Evolutionary conservation across 2,329 filamentous ascomycete genomes (phyloP), one percentile per base, ranked within the genome.

Genomic region (Leptographium flavum): DNA sequence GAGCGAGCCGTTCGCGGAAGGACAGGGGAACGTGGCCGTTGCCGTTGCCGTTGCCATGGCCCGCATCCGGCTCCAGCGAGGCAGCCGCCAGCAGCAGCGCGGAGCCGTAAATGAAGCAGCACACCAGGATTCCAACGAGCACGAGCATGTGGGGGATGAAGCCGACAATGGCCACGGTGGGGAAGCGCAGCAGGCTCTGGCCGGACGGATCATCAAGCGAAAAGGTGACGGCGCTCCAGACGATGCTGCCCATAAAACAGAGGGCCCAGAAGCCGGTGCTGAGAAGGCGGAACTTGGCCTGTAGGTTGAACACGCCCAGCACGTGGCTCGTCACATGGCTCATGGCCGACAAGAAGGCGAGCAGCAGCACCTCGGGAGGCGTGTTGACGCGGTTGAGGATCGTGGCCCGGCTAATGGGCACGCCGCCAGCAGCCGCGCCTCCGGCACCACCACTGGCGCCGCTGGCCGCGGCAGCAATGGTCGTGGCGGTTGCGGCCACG

Each of bases 141-240:
- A 96, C 85, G 22, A 94, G 67, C n/a, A 96, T 71, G 60, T 96
- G 90, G 1, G 92, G 92, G 31, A 96, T 83, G 59, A 96, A 95
- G 1, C 90, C 87, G 27, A 96, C 83, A 47, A 96, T 87, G 56
- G 86, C 95, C 35, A 96, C 87, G 0, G 88, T 95, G 4, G 92
- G 92, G 52, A 94, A 95, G 49, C 86, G 76, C 36, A 95, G 69
- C 11, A 94, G 69, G 4, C 85, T 82, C 56, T 79, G 74, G 21
- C 66, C 66, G 0, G 65, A 59, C 5, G 78, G 61, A 48, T 84
- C 76, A 28, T 81, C 74, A 15, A 77, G 56, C 6, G 75, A 76
- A 49, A 76, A 81, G 9, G 67, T 69, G 25, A 76, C 57, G 30
- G 86, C 77, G 50, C 85, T 88, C 75, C 83, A 87, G 3, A 83